These are phyloP conservation scores for Populus davidiana DNA, from an alignment of 345 rosid genomes.

Conservation along the genomic window DNA sequence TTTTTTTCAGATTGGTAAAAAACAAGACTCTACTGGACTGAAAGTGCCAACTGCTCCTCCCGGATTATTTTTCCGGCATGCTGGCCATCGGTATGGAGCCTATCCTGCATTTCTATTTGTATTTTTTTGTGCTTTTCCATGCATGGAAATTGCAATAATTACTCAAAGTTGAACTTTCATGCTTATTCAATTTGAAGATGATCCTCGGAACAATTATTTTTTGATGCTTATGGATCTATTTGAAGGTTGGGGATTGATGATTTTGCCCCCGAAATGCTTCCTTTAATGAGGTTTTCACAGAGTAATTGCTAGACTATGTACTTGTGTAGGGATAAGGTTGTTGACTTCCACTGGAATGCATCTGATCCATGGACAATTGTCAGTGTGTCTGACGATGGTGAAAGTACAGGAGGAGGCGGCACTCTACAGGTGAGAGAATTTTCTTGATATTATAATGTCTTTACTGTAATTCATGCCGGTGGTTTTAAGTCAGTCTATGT, in stretches of 20 bases:
- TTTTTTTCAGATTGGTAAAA: constrained; percentile 44
- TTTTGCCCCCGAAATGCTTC: background rate
- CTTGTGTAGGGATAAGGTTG: constrained; percentile 55
- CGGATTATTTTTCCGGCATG: constrained; percentile 64
- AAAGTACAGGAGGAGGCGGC: constrained; percentile 63
- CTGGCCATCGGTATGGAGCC: constrained; percentile 54
- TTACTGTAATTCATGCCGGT: too few relatives aligned
- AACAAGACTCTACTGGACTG: constrained; percentile 35
- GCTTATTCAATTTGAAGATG: background rate
- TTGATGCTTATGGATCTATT: background rate
- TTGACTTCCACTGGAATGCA: constrained; percentile 67
- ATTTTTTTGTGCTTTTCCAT: too few relatives aligned
- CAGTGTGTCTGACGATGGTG: constrained; percentile 67
- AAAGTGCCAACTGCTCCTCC: constrained; percentile 43
- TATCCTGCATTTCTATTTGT: background rate
- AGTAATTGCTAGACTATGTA: background rate
- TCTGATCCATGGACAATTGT: constrained; percentile 66
- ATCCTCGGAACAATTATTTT: background rate
- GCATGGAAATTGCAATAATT: too few relatives aligned
- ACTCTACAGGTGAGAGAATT: constrained; percentile 49
- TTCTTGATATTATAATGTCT: background rate
- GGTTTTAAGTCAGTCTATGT: background rate
- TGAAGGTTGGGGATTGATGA: background rate
- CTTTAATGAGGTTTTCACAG: background rate
- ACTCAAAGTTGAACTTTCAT: too few relatives aligned